Percentiles rank a stretch among this genome's conserved stretches.
Evolutionary conservation across 2,329 filamentous ascomycete species (phyloP).

Genomic region (Alternaria gaisen): DNA sequence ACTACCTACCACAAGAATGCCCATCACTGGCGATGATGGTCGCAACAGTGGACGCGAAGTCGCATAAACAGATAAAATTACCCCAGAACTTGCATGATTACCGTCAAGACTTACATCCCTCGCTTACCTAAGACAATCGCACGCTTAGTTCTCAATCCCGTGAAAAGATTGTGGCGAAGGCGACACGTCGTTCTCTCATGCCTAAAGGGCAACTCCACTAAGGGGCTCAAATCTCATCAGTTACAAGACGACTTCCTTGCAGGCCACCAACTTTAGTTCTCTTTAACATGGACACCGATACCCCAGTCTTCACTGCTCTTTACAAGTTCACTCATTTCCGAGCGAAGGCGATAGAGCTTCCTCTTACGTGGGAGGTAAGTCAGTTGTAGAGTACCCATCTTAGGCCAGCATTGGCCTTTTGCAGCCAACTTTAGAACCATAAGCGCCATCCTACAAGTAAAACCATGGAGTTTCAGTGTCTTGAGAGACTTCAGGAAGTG

Average conservation of each 20-base stretch:
- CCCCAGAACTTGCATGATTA: no score
- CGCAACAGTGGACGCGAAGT: background rate
- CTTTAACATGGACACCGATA: background rate
- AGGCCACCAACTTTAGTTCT: background rate
- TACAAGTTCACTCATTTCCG: background rate
- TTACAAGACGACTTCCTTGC: background rate
- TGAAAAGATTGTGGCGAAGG: no score
- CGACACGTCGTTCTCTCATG: background rate
- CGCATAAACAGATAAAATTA: background rate
- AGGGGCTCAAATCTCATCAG: background rate
- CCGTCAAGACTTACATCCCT: no score
- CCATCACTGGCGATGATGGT: background rate
- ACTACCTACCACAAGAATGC: background rate
- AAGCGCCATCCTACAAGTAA: background rate
- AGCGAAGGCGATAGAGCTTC: background rate
- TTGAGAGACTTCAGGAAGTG: background rate
- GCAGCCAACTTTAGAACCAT: no score
- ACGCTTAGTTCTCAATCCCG: no score
- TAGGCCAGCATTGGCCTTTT: no score
- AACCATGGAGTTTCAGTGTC: background rate
- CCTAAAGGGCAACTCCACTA: background rate
- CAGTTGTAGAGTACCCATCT: background rate
- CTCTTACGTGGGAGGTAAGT: background rate
- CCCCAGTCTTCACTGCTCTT: background rate
- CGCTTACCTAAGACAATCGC: no score